Base-by-base conservation (phyloP, 352 stramenopile genomes). In the Phytophthora pini region DNA sequence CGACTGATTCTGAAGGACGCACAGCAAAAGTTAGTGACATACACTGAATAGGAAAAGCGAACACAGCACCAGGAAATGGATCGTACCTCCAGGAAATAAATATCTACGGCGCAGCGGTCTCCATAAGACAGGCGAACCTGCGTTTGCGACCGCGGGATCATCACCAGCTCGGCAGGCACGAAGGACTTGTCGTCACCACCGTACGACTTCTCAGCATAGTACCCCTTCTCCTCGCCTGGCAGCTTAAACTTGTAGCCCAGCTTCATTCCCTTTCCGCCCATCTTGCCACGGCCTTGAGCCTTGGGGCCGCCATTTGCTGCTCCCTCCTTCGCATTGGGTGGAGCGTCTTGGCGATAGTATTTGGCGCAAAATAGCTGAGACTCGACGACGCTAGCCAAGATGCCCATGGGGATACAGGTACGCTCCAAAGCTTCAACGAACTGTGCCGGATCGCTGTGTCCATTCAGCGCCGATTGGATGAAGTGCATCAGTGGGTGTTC, bases 61-160 rank as follows among this genome's bases (percentile, higher is more conserved):
- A 44, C 34, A 26, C 17, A 51, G 13, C 12, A n/a, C 5, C 27
- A 46, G 43, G 17, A 17, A 57, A 39, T 43, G 20, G 12, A 0
- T 53, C 72, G 34, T 70, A 94, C 87, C 87, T 94, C 82, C 62
- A 95, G 77, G 54, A 95, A 95, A 92, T 92, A 94, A 89, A 95
- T 92, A 92, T 95, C 87, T 74, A 95, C 86, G 53, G 84, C 87
- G 69, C 82, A 94, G 24, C 87, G 85, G 59, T 95, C 84, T 51
- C 78, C 86, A 68, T 95, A 95, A 36, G 83, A 90, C 52, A 95
- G 63, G 48, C 86, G 85, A 62, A 95, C 82, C 56, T 94, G 85
- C 29, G 84, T 93, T 67, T 95, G 87, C 45, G 87, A 94, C 49
- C 87, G 83, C 43, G 87, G 87, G 57, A 95, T 95, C 52, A 95